A percentile compares a stretch with the other conserved stretches of the same genome.
These are phyloP conservation scores for Euclidium syriacum DNA, from an alignment of 345 rosid species.

Conservation along the genomic window DNA sequence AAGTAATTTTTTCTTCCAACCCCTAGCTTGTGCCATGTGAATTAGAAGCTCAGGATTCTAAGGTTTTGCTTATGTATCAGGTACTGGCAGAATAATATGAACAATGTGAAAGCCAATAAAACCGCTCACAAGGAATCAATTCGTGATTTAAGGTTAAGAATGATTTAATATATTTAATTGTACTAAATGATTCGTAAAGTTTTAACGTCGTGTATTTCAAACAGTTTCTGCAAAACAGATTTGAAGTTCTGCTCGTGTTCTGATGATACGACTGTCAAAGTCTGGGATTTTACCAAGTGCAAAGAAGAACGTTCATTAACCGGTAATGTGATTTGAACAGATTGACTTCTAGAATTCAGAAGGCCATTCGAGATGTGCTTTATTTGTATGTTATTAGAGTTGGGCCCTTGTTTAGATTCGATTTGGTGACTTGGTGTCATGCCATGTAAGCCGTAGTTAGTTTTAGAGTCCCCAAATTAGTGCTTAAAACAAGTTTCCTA, in stretches of 20 bases:
- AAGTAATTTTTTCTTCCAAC: slow-evolving; percentile 41
- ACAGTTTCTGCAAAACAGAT: slow-evolving; percentile 97
- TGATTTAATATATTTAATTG: neutral
- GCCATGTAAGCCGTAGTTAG: neutral
- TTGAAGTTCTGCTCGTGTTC: slow-evolving; percentile 98
- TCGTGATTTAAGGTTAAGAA: slow-evolving; percentile 70
- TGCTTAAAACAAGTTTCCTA: neutral
- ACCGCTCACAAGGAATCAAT: slow-evolving; percentile 96
- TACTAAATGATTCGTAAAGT: neutral
- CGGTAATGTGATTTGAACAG: slow-evolving; percentile 64
- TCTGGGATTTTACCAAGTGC: slow-evolving; percentile 96
- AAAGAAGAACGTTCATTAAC: slow-evolving; percentile 86
- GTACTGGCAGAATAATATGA: slow-evolving; percentile 99
- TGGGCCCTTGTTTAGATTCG: neutral
- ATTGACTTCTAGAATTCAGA: slow-evolving; percentile 2
- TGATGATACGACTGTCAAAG: slow-evolving; percentile 94
- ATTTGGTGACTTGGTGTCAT: slow-evolving; percentile 1
- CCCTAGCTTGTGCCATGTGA: neutral
- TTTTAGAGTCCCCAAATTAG: neutral
- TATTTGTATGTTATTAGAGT: neutral
- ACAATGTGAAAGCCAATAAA: slow-evolving; percentile 91
- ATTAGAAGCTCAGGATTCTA: neutral
- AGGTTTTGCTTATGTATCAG: slow-evolving; percentile 33
- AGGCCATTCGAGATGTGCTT: neutral
- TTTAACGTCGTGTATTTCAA: slow-evolving; percentile 26